Evolutionary conservation across 1,139 yeast genomes (phyloP).

Genomic region (Lodderomyces margitis): DNA sequence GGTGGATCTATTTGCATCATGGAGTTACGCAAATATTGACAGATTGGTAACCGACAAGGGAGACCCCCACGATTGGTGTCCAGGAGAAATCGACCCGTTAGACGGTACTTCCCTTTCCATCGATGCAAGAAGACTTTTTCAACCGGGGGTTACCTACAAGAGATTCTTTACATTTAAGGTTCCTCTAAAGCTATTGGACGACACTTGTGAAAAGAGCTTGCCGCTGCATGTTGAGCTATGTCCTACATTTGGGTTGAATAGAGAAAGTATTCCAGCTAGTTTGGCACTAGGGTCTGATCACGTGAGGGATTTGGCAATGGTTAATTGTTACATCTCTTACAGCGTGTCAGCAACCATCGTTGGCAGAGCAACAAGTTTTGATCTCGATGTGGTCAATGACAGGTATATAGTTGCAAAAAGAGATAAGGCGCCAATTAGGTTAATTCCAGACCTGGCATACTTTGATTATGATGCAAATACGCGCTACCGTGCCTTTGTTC

Average conservation of each 20-base stretch:
- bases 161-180: conserved; percentile 42
- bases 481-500: conserved; percentile 39
- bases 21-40: conserved; percentile 48
- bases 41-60: conserved; percentile 45
- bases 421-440: conserved; percentile 32
- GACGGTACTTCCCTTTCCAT: conserved; percentile 40
- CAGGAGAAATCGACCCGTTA: conserved; percentile 45
- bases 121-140: conserved; percentile 37
- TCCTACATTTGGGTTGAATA: conserved; percentile 37
- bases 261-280: conserved; percentile 23
- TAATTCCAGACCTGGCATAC: conserved; percentile 34
- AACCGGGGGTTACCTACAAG: conserved; percentile 41
- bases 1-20: conserved; percentile 47
- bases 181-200: conserved; percentile 44
- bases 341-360: conserved; percentile 44
- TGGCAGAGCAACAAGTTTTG: conserved; percentile 33
- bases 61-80: conserved; percentile 52
- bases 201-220: conserved; percentile 40
- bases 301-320: conserved; percentile 35
- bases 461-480: conserved; percentile 23
- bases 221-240: conserved; percentile 38
- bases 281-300: conserved; percentile 21
- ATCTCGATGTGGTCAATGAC: conserved; percentile 20
- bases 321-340: conserved; percentile 39
- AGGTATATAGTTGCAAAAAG: conserved; percentile 42